Evolutionary conservation across 2,329 filamentous ascomycete species (phyloP).

Genomic region (Colletotrichum sp.): DNA sequence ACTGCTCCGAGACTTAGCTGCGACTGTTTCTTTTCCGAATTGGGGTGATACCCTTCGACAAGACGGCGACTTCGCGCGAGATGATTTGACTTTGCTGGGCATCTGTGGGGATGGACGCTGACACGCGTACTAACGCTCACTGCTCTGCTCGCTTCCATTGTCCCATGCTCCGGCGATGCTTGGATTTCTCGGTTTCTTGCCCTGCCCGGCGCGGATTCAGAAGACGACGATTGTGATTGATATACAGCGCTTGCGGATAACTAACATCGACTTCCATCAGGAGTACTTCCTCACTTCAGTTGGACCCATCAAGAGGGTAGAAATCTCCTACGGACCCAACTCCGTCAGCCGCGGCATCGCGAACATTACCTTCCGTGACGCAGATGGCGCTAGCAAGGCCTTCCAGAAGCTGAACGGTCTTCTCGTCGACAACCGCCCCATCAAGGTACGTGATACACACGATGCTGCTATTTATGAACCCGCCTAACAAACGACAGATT

Average conservation of each 20-base stretch:
- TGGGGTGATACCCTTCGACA: slow-evolving; percentile 19
- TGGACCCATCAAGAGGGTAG: slow-evolving; percentile 88
- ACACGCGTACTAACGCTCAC: slow-evolving; percentile 31
- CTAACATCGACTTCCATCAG: slow-evolving; percentile 76
- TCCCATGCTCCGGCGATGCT: neutral
- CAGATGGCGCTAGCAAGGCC: slow-evolving; percentile 84
- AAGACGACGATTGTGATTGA: slow-evolving; percentile 26
- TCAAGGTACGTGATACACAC: slow-evolving; percentile 71
- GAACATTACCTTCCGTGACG: slow-evolving; percentile 83
- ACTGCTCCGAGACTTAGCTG: neutral
- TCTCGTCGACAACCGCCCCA: slow-evolving; percentile 85
- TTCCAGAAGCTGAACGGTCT: slow-evolving; percentile 85
- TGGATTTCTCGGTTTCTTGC: slow-evolving; percentile 23
- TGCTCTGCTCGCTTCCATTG: slow-evolving; percentile 38
- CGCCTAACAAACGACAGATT: slow-evolving; percentile 61
- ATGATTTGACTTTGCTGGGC: neutral
- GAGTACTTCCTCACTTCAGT: slow-evolving; percentile 93
- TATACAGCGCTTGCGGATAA: slow-evolving; percentile 52
- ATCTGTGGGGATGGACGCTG: neutral
- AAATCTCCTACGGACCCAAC: slow-evolving; percentile 91
- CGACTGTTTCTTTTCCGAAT: slow-evolving; percentile 3
- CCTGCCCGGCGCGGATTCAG: slow-evolving; percentile 24
- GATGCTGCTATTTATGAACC: neutral
- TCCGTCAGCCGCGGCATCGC: slow-evolving; percentile 92
- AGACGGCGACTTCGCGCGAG: slow-evolving; percentile 8